A percentile compares a stretch with the other conserved stretches of the same genome.
Conservation (phyloP, 345 rosid species). For the Litchi chinensis region DNA sequence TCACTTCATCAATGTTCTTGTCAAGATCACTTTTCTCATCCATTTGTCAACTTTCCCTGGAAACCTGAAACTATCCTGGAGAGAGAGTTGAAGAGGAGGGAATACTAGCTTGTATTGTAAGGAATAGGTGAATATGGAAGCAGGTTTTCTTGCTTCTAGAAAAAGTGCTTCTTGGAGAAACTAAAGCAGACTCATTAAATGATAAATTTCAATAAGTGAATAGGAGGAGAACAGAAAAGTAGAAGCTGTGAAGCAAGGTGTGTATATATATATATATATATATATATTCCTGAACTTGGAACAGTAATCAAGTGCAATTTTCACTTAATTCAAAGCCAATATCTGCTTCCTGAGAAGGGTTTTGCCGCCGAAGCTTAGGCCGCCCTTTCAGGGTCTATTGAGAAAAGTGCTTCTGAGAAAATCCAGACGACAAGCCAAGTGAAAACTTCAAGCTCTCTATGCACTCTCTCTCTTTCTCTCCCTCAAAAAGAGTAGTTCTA, state of each 20-base stretch:
- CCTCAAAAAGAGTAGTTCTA: neutral
- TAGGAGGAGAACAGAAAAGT: neutral
- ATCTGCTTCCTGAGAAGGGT: slow-evolving; percentile 39
- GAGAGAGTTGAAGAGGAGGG: neutral
- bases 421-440: slow-evolving; percentile 5
- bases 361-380: slow-evolving; percentile 40
- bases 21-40: slow-evolving; percentile 54
- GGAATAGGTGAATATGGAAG: too few relatives aligned
- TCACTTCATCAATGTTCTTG: slow-evolving; percentile 58
- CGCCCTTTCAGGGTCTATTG: slow-evolving; percentile 33
- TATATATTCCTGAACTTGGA: slow-evolving; percentile 7
- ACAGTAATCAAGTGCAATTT: neutral
- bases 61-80: neutral
- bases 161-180: neutral
- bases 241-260: slow-evolving; percentile 19
- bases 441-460: neutral
- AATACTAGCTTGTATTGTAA: neutral
- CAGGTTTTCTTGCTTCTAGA: too few relatives aligned
- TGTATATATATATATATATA: too few relatives aligned
- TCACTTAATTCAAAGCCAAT: slow-evolving; percentile 26
- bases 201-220: too few relatives aligned
- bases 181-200: neutral
- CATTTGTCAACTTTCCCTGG: slow-evolving; percentile 25
- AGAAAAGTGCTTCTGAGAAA: slow-evolving; percentile 25
- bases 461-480: neutral